Evolutionary conservation across 768 basidiomycete species (phyloP), one percentile per base, ranked within the genome.

Genomic region (Coprinopsis marcescibilis): DNA sequence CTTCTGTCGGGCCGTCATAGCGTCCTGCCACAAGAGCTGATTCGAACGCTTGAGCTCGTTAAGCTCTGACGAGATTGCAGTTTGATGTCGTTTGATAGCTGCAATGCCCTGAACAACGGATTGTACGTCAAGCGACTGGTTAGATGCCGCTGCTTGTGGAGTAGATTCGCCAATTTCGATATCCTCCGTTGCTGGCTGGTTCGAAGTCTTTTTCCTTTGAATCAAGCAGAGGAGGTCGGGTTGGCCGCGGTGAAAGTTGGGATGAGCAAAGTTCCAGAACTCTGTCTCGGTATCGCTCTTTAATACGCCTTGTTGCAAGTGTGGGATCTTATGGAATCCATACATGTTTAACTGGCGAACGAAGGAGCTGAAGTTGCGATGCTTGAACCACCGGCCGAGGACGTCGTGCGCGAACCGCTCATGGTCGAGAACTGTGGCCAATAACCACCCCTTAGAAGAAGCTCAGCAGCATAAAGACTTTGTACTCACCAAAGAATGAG

Each of bases 331-430:
- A 75, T 89, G 88, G 63, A 93, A 92, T 45, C 89, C 89, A 64
- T 94, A 96, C 88, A 93, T 93, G 73, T 94, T 96, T 54, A 94
- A 75, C 60, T 96, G 91, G 12, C 91, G 77, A 14, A 94, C 91
- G 56, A 96, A 96, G 26, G 85, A 88, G 48, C 80, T 78, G 66
- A 96, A 98, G 63, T 95, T 96, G 51, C 86, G 83, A 68, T 98
- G 96, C 63, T 99, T 99, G 81, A 97, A 99, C 83, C 87, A 98
- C 34, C 83, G 78, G 2, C 90, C 90, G 5, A 98, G 79, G 25
- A 96, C 80, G 64, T 95, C 87, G 30, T 81, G 80, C 2, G 90
- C 87, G 61, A 98, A 89, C 23, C 83, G 82, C 62, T 95, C 91
- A 56, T 89, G 87, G 64, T 95, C 89, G 29, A 90, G 80, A 23